phyloP scores from a whole-genome alignment of 495 filamentous ascomycete species.

The Hyaloscypha bicolor region DNA sequence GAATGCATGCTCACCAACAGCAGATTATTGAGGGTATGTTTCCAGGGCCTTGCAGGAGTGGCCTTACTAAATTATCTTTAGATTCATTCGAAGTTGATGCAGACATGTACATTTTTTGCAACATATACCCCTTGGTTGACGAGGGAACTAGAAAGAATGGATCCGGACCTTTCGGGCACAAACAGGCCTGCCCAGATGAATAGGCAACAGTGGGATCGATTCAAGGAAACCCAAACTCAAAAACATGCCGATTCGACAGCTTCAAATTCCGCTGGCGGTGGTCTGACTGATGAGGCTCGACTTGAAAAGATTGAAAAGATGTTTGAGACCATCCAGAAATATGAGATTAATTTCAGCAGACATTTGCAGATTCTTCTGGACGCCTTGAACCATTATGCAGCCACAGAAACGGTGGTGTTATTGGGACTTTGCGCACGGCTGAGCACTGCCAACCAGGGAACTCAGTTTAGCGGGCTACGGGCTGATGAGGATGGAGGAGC shows the following conservation, averaged over 20 bases:
- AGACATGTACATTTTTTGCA: constrained; percentile 90
- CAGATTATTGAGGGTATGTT: constrained; percentile 80
- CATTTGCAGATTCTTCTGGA: constrained; percentile 92
- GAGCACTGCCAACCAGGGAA: constrained; percentile 73
- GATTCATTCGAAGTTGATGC: constrained; percentile 95
- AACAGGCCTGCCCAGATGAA: constrained; percentile 54
- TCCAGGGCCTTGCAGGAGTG: neutral
- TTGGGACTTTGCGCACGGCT: constrained; percentile 80
- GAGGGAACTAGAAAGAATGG: constrained; percentile 73
- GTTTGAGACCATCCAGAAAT: constrained; percentile 80
- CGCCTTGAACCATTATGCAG: constrained; percentile 93
- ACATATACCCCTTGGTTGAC: constrained; percentile 80
- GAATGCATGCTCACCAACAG: constrained; percentile 99
- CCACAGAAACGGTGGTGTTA: constrained; percentile 94
- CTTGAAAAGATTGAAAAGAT: constrained; percentile 79
- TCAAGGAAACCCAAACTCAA: constrained; percentile 38
- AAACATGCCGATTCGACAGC: constrained; percentile 37
- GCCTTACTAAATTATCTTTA: constrained; percentile 36
- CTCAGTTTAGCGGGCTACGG: constrained; percentile 52
- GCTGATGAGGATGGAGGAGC: constrained; percentile 47
- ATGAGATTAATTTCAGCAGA: constrained; percentile 87
- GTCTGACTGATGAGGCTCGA: constrained; percentile 53
- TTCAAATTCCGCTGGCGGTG: constrained; percentile 37
- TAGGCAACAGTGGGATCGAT: constrained; percentile 53
- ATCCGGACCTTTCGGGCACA: constrained; percentile 67